These are phyloP conservation scores for Kuraishia hungarica DNA, from an alignment of 805 yeast species.

Conservation along the genomic window DNA sequence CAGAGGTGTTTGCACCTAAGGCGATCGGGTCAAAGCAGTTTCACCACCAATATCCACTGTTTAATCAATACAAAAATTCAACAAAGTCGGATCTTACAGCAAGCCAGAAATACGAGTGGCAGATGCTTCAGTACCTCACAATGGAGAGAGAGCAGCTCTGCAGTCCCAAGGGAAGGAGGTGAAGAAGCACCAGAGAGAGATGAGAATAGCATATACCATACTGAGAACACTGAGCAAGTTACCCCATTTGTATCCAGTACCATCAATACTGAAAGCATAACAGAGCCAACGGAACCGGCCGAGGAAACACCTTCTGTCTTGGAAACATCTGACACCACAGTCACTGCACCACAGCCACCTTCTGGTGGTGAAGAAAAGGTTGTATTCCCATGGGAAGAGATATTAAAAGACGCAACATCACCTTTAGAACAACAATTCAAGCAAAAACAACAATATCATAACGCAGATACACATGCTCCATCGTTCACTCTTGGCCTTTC, in stretches of 20 bases:
- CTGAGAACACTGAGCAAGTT: neutral
- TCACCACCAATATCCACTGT: neutral
- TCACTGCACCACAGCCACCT: too few species aligned
- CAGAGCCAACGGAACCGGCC: neutral
- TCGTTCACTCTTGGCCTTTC: neutral
- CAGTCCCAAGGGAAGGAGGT: neutral
- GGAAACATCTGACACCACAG: too few species aligned
- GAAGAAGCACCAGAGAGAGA: neutral
- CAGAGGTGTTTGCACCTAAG: neutral
- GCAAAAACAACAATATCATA: neutral
- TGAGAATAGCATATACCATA: neutral
- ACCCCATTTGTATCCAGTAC: neutral
- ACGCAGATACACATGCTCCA: neutral
- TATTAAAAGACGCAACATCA: neutral
- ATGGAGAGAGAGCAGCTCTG: neutral
- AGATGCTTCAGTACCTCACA: neutral
- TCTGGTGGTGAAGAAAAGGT: neutral
- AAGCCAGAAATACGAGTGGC: neutral
- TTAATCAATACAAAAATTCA: neutral
- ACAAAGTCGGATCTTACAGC: neutral
- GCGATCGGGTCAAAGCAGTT: neutral
- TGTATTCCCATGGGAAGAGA: neutral
- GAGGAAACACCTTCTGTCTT: too few species aligned
- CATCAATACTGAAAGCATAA: too few species aligned
- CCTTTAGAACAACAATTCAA: neutral